phyloP scores from a whole-genome alignment of 257 asterid species.

The Galeopsis tetrahit region DNA sequence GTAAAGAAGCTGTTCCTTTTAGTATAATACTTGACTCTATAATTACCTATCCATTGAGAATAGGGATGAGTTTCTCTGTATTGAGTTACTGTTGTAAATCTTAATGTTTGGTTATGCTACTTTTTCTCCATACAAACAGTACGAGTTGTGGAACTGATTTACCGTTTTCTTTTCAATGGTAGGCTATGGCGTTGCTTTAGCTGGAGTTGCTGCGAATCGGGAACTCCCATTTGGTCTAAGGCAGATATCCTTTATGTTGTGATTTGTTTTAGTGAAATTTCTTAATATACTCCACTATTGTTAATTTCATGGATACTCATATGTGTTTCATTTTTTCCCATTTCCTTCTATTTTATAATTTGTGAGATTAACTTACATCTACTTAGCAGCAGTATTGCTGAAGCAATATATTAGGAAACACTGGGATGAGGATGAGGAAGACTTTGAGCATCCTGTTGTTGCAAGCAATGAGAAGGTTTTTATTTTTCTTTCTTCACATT shows the following conservation, averaged over 20 bases:
- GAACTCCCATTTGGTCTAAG: slow-evolving; percentile 75
- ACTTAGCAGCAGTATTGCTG: slow-evolving; percentile 95
- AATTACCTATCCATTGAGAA: neutral
- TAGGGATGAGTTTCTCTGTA: slow-evolving; percentile 7
- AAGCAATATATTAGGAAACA: slow-evolving; percentile 90
- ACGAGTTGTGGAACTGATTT: slow-evolving; percentile 10
- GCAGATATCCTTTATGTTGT: slow-evolving; percentile 81
- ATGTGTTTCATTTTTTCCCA: neutral
- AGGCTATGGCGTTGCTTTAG: slow-evolving; percentile 91
- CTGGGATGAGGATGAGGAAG: slow-evolving; percentile 83
- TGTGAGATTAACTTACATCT: slow-evolving; percentile 60
- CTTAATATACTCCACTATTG: neutral
- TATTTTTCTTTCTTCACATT: slow-evolving; percentile 23
- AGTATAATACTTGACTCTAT: neutral
- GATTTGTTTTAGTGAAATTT: slow-evolving; percentile 20
- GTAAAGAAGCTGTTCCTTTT: neutral
- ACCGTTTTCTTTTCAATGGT: slow-evolving; percentile 8
- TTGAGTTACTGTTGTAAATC: neutral
- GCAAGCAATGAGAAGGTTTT: slow-evolving; percentile 77
- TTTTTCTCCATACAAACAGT: neutral
- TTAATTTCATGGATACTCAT: neutral
- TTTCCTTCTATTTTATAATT: slow-evolving; percentile 16
- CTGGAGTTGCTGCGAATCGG: slow-evolving; percentile 72
- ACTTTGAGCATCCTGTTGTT: slow-evolving; percentile 90
- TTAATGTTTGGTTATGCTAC: neutral